Evolutionary conservation across 768 basidiomycete genomes (phyloP), one percentile per base, ranked within the genome.

Genomic region (Termitomyces sp.): DNA sequence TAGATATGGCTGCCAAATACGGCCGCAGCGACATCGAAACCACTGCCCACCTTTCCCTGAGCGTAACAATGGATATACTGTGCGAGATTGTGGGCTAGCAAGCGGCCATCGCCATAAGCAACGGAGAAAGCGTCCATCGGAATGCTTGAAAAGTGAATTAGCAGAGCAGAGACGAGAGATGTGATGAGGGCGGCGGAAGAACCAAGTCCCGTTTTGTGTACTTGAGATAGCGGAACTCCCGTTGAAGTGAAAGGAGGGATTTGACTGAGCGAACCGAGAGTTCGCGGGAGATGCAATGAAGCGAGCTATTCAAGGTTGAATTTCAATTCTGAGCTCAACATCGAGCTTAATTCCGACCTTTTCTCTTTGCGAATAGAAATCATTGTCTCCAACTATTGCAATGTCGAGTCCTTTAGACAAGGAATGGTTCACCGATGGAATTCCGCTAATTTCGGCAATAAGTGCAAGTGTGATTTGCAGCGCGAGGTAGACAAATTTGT

Each of bases 141-240:
- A 63, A 95, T 82, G 57, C 87, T 79, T 38, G 75, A 72, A 61
- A 93, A 79, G 66, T 93, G 92, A 30, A 93, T 74, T 30, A 98
- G 82, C 36, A 99, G 81, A 2, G 86, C 88, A 47, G 92, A 87
- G 53, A 94, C 89, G 60, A 98, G 84, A 47, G 96, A 96, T 2
- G 97, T 98, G 70, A 98, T 97, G 63, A 99, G 82, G 0, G 97
- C 94, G 5, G 97, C 97, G 3, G 95, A 97, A 6, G 95, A 98
- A 43, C 97, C 97, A 50, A 98, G 84, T 9, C 97, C 97, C 0
- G 97, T 98, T 76, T 99, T 99, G 81, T 98, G 95, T n/a, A 96
- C 95, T 52, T 91, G 76, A 0, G 80, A 74, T 40, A 99, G 78
- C 0, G 72, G 74, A 50, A 89, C 87, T 57, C 85, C 82, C 16